Base-by-base conservation (phyloP, 169 alveolate species). In the Eimeria praecox region DNA sequence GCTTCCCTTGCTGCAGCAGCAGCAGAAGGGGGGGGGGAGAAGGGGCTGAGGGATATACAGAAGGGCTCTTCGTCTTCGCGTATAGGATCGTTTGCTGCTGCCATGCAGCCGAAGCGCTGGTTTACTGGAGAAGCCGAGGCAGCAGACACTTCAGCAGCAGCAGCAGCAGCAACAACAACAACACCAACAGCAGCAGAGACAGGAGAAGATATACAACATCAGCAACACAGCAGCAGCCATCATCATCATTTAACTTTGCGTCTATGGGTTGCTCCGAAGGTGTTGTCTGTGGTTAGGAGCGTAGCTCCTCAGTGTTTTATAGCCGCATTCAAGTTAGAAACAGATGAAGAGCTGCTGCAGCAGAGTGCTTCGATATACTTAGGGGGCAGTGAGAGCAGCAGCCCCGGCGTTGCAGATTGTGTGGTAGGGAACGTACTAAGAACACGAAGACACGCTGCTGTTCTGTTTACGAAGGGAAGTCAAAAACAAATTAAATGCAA, bases 311-410 rank as follows among this genome's bases (percentile, higher is more conserved):
- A n/a, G 24, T 92, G 95, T 24, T 78, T 59, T 59, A 38, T 92
- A 2, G 86, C 80, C 18, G 88, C 92, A 16, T 92, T 92, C 86
- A 92, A 92, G 86, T 82, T 92, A 33, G 95, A 92, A 59, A 92
- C 95, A 71, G 83, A 92, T 10, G 78, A 64, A 8, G 75, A n/a
- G 14, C 40, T 22, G 33, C 86, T 92, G 54, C 82, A 59, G 42
- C 42, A 44, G 62, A 59, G 75, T 5, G 95, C 92, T 9, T 18
- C 38, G 1, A 24, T 46, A 20, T 92, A 86, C 59, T 88, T 92
- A 14, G 82, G 35, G 52, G 69, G 42, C 33, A 24, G 44, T 42
- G 42, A 30, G 69, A n/a, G 66, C 66, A 46, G 71, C 75, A 14
- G 71, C 77, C 9, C 14, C 33, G 69, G 73, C 49, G 73, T 82